A percentile compares a stretch with the other conserved stretches of the same genome.
Conservation (phyloP, 306 rosid genomes). For the Dryas alaskensis region DNA sequence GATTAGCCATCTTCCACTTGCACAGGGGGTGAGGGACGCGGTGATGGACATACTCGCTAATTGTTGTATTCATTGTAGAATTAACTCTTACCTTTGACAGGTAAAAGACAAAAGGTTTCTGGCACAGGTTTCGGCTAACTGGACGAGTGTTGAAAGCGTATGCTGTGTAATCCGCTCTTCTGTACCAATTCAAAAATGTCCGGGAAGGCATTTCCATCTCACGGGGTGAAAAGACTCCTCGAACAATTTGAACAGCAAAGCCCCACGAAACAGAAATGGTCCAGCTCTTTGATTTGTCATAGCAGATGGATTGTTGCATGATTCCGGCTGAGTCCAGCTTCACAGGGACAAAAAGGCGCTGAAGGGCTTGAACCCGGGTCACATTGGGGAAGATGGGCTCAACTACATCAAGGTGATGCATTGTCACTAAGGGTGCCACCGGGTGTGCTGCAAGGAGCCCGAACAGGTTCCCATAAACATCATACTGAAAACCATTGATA, state of each 20-base stretch:
- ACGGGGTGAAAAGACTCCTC: slow-evolving; percentile 71
- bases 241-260: slow-evolving; percentile 76
- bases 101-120: slow-evolving; percentile 87
- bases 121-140: slow-evolving; percentile 79
- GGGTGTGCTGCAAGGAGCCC: slow-evolving; percentile 98
- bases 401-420: slow-evolving; percentile 94
- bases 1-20: slow-evolving; percentile 79
- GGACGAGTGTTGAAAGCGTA: slow-evolving; percentile 98
- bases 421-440: slow-evolving; percentile 80
- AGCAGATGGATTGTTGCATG: slow-evolving; percentile 93
- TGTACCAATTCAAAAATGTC: slow-evolving; percentile 91
- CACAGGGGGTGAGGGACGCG: slow-evolving; percentile 61
- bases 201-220: slow-evolving; percentile 98
- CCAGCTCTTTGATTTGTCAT: slow-evolving; percentile 61
- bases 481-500: slow-evolving; percentile 59
- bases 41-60: slow-evolving; percentile 60
- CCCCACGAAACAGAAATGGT: slow-evolving; percentile 96
- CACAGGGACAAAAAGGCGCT: slow-evolving; percentile 63
- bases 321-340: slow-evolving; percentile 78
- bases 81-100: slow-evolving; percentile 48
- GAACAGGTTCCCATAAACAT: slow-evolving; percentile 87
- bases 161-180: slow-evolving; percentile 88
- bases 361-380: slow-evolving; percentile 67
- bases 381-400: slow-evolving; percentile 90
- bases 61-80: slow-evolving; percentile 39